These are phyloP conservation scores for Lasiodiplodia citricola DNA, from an alignment of 2,329 filamentous ascomycete species.

Conservation along the genomic window DNA sequence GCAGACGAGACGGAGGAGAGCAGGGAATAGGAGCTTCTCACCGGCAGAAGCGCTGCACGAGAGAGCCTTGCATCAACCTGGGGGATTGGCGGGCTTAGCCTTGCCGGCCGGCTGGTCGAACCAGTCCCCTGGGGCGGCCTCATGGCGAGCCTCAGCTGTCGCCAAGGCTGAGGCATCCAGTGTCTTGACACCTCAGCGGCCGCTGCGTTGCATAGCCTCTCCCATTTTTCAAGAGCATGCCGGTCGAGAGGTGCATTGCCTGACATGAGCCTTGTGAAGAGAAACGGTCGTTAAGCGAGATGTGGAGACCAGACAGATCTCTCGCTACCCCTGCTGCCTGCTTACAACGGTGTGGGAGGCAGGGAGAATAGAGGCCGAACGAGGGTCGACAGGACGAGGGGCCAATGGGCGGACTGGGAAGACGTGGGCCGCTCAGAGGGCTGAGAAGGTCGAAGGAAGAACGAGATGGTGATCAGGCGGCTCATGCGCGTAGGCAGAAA, in stretches of 20 bases:
- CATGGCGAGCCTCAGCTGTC: background rate
- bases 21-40: background rate
- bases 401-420: background rate
- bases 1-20: background rate
- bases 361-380: background rate
- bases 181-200: background rate
- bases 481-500: conserved; percentile 13
- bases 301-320: background rate
- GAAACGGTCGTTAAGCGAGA: no score
- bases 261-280: background rate
- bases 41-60: background rate
- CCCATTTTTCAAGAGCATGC: background rate
- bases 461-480: background rate
- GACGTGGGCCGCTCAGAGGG: background rate
- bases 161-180: background rate
- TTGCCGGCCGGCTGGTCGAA: background rate
- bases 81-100: background rate
- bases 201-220: background rate
- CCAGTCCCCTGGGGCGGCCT: background rate
- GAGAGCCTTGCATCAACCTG: background rate
- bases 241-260: background rate
- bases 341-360: background rate
- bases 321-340: conserved; percentile 1
- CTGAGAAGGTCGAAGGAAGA: background rate
- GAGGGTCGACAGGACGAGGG: background rate